Conservation (phyloP, 225 moss, liverwort and hornwort genomes). For the Antitrichia curtipendula region DNA sequence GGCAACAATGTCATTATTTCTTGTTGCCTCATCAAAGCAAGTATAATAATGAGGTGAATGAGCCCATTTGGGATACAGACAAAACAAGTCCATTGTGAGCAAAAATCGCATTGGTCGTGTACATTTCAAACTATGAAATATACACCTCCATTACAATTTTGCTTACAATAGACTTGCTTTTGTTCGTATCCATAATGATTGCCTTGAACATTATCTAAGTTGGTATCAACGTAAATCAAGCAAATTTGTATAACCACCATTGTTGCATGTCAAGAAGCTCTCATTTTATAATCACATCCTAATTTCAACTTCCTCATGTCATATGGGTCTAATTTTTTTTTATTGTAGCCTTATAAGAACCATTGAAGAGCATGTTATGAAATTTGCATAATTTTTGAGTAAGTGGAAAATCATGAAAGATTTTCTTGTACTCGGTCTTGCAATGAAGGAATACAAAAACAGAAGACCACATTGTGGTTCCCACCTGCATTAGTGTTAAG, state of each 20-base stretch:
- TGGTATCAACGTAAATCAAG: accelerated
- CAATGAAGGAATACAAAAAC: too few species aligned
- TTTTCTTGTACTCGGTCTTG: too few species aligned
- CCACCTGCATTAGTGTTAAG: too few species aligned
- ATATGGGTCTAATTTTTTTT: too few species aligned
- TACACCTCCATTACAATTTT: background rate
- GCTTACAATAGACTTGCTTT: too few species aligned
- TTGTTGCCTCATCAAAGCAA: background rate
- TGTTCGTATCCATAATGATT: too few species aligned
- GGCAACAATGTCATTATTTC: background rate
- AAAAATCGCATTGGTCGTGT: background rate
- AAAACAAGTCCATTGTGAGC: background rate
- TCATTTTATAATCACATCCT: background rate
- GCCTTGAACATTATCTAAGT: background rate
- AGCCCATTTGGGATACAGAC: background rate
- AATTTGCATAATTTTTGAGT: too few species aligned
- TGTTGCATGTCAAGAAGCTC: background rate
- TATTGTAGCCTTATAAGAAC: too few species aligned
- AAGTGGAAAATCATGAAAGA: too few species aligned
- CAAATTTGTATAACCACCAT: background rate
- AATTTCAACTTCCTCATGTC: too few species aligned
- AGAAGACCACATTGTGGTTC: too few species aligned
- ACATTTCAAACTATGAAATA: background rate
- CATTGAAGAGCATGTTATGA: too few species aligned
- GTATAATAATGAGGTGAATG: background rate